These are phyloP conservation scores for Colletotrichum caudatum DNA, from an alignment of 2,329 filamentous ascomycete genomes.

Conservation along the genomic window DNA sequence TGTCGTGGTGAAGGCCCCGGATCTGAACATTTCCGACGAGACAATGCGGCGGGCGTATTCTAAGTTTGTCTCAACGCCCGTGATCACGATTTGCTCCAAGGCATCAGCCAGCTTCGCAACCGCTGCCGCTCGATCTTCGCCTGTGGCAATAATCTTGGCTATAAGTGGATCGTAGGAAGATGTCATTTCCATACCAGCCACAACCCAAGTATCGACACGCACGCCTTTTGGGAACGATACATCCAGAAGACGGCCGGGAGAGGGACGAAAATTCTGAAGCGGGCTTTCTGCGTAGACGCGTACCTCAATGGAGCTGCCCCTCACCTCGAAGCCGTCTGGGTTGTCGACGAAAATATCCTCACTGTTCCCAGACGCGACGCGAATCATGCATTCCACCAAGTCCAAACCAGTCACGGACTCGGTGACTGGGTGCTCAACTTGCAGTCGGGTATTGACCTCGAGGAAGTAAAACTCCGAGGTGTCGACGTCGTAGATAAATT, in stretches of 20 bases:
- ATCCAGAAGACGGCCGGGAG: slow-evolving; percentile 74
- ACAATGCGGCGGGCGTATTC: slow-evolving; percentile 51
- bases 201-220: slow-evolving; percentile 78
- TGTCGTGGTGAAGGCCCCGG: slow-evolving; percentile 50
- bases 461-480: slow-evolving; percentile 58
- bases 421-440: slow-evolving; percentile 62
- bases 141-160: slow-evolving; percentile 78
- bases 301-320: slow-evolving; percentile 77
- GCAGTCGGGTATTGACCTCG: slow-evolving; percentile 62
- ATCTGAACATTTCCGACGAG: slow-evolving; percentile 46
- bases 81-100: slow-evolving; percentile 60
- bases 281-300: slow-evolving; percentile 81
- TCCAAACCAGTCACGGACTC: slow-evolving; percentile 55
- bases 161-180: slow-evolving; percentile 83
- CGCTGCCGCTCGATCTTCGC: slow-evolving; percentile 68
- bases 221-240: slow-evolving; percentile 69
- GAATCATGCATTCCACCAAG: slow-evolving; percentile 50
- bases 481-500: slow-evolving; percentile 58
- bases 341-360: slow-evolving; percentile 28
- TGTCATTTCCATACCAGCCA: slow-evolving; percentile 76
- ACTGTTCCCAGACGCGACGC: slow-evolving; percentile 60
- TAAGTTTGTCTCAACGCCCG: slow-evolving; percentile 52
- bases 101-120: slow-evolving; percentile 72
- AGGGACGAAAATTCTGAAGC: slow-evolving; percentile 72
- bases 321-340: slow-evolving; percentile 55